Percentiles rank a stretch among this genome's conserved stretches.
Conservation (phyloP, 202 grass and related monocot genomes). For the Brachypodium distachyon region DNA sequence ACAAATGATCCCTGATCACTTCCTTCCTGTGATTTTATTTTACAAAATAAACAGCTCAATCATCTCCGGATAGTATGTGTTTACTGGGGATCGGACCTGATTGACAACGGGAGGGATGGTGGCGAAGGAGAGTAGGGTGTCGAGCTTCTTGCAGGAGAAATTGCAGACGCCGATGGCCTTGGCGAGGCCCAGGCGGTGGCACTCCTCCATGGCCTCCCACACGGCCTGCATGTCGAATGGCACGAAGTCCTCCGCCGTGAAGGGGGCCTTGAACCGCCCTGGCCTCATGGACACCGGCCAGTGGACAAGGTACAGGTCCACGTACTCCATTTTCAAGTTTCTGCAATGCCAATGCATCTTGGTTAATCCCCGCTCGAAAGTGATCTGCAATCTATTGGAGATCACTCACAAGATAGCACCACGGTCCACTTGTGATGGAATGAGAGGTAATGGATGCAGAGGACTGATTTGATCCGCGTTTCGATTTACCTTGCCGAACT, state of each 20-base stretch:
- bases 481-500: background rate
- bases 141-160: slow-evolving; percentile 72
- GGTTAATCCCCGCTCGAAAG: background rate
- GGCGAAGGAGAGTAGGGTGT: slow-evolving; percentile 49
- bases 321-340: slow-evolving; percentile 60
- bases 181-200: slow-evolving; percentile 43
- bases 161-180: slow-evolving; percentile 70
- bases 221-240: slow-evolving; percentile 50
- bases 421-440: background rate
- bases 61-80: background rate
- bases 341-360: background rate
- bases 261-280: slow-evolving; percentile 16
- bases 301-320: slow-evolving; percentile 75
- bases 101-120: slow-evolving; percentile 54
- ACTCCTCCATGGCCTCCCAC: slow-evolving; percentile 82
- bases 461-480: background rate
- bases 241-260: slow-evolving; percentile 40
- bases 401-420: background rate
- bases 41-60: background rate
- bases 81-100: slow-evolving; percentile 20
- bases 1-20: background rate
- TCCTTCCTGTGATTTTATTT: too few relatives aligned
- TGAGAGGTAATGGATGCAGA: background rate
- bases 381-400: background rate
- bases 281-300: slow-evolving; percentile 49